Evolutionary conservation across 139 green algal genomes (phyloP).

Genomic region (Nannochloris sp.): DNA sequence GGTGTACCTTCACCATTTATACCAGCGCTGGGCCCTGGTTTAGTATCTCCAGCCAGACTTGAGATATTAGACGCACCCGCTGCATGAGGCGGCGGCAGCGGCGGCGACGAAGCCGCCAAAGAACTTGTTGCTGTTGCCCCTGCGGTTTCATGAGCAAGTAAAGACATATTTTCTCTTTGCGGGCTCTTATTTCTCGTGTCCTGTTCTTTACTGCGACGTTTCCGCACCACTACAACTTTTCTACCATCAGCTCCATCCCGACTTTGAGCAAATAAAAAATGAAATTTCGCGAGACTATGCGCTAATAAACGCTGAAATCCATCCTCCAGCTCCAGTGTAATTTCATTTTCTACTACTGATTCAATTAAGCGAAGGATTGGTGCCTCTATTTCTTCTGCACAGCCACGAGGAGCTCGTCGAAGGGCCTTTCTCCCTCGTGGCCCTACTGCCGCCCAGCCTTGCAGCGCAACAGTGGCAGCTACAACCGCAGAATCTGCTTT

Average conservation of each 20-base stretch:
- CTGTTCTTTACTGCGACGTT: no score
- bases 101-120: no score
- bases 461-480: slow-evolving; percentile 20
- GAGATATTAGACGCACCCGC: no score
- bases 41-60: no score
- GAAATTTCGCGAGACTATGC: slow-evolving; percentile 38
- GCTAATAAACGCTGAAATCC: slow-evolving; percentile 25
- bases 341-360: slow-evolving; percentile 1
- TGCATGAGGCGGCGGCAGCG: no score
- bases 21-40: no score
- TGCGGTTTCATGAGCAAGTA: no score
- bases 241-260: neutral
- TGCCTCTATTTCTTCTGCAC: slow-evolving; percentile 22
- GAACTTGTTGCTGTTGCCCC: no score
- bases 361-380: slow-evolving; percentile 6
- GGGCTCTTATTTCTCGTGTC: no score
- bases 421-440: slow-evolving; percentile 26
- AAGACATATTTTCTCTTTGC: no score
- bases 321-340: slow-evolving; percentile 25
- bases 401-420: slow-evolving; percentile 5
- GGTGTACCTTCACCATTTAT: no score
- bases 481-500: neutral
- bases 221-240: slow-evolving; percentile 21
- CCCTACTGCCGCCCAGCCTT: slow-evolving; percentile 22
- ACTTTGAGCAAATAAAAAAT: slow-evolving; percentile 17